A percentile compares a stretch with the other conserved stretches of the same genome.
Conservation (phyloP, 768 basidiomycete genomes). For the Agaricus blazei region DNA sequence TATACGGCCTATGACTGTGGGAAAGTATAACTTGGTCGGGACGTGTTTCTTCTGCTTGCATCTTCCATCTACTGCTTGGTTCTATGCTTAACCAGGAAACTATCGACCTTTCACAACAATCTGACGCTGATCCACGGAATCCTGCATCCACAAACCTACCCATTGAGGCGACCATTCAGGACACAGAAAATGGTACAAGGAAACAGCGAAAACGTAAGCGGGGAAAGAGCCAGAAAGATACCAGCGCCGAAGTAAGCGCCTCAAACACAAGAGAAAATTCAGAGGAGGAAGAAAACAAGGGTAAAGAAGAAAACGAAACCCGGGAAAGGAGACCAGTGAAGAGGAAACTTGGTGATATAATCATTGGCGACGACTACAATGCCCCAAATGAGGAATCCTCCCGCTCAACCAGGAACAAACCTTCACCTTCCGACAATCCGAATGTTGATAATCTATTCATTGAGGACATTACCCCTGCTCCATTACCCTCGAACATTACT, state of each 20-base stretch:
- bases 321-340: background rate
- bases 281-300: slow-evolving; percentile 14
- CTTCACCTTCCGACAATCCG: background rate
- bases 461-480: slow-evolving; percentile 41
- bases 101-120: slow-evolving; percentile 28
- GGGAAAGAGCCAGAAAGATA: slow-evolving; percentile 21
- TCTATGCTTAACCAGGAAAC: slow-evolving; percentile 16
- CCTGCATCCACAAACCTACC: background rate
- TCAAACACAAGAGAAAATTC: slow-evolving; percentile 18
- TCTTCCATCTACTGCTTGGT: background rate
- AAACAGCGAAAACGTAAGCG: slow-evolving; percentile 15
- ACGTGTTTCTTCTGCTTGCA: background rate
- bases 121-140: slow-evolving; percentile 1
- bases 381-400: too few relatives aligned
- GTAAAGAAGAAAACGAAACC: slow-evolving; percentile 5
- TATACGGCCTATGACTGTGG: background rate
- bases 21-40: background rate
- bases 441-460: slow-evolving; percentile 33
- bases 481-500: slow-evolving; percentile 23
- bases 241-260: slow-evolving; percentile 8
- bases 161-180: background rate
- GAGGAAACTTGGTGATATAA: slow-evolving; percentile 8
- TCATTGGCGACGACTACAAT: background rate
- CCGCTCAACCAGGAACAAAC: background rate
- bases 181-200: slow-evolving; percentile 7